phyloP scores from a whole-genome alignment of 2,329 filamentous ascomycete species.

The Fusarium drepaniforme region DNA sequence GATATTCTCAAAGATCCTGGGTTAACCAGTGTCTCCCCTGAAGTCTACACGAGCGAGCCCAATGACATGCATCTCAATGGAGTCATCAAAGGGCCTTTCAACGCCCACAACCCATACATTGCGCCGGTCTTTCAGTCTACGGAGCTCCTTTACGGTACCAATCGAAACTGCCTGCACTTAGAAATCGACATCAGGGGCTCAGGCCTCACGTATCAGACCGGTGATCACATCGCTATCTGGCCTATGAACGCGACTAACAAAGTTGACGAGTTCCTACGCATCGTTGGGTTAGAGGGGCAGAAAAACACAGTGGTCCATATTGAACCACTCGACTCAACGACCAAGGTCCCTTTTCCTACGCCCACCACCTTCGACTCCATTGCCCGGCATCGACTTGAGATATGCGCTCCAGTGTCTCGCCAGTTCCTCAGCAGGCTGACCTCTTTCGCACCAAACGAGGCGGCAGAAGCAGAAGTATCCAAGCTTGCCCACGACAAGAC shows the following conservation, averaged over 20 bases:
- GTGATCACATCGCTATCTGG: neutral
- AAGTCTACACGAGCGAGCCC: neutral
- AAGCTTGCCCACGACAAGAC: neutral
- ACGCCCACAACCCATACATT: neutral
- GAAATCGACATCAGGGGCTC: neutral
- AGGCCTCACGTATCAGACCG: neutral
- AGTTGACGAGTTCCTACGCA: neutral
- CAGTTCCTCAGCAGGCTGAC: neutral
- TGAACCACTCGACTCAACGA: neutral
- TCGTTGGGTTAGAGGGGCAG: neutral
- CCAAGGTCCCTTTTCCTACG: neutral
- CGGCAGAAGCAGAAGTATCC: neutral
- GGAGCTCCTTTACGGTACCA: neutral
- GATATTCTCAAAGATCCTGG: neutral
- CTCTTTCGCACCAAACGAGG: neutral
- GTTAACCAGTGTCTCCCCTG: neutral
- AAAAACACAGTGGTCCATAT: neutral
- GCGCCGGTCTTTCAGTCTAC: neutral
- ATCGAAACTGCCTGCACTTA: neutral
- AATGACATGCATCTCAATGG: neutral
- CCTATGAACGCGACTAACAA: neutral
- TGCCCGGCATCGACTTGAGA: neutral
- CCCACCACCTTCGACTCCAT: neutral
- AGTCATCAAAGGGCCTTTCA: neutral
- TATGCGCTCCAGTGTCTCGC: neutral